Evolutionary conservation across 2,329 filamentous ascomycete species (phyloP).

Genomic region (Alternaria solani): DNA sequence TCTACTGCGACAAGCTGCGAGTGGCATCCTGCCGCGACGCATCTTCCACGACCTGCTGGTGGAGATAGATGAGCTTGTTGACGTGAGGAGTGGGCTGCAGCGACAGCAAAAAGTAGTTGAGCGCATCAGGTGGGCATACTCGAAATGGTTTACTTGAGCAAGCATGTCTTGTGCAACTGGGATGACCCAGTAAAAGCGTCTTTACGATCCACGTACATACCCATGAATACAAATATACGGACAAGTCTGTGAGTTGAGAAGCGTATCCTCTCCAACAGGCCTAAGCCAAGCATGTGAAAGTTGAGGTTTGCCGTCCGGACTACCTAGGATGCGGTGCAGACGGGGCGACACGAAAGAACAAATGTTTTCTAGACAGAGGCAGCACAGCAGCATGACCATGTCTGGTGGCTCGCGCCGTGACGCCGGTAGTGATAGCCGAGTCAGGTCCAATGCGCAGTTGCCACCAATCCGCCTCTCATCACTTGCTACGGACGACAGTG

Average conservation of each 20-base stretch:
- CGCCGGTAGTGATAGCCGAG: not conserved
- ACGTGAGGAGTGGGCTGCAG: conserved; percentile 77
- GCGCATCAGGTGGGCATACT: conserved; percentile 90
- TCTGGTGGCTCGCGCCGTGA: not conserved
- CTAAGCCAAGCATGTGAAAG: not conserved
- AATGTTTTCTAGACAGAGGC: not conserved
- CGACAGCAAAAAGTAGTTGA: conserved; percentile 81
- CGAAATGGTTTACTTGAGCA: conserved; percentile 67
- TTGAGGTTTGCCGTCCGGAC: too few relatives aligned
- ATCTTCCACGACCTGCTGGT: conserved; percentile 86
- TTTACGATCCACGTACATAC: conserved; percentile 4
- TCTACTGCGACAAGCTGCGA: conserved; percentile 74
- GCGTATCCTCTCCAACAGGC: not conserved
- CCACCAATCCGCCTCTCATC: conserved; percentile 11
- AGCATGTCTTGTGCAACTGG: not conserved
- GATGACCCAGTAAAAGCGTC: not conserved
- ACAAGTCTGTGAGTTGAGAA: not conserved
- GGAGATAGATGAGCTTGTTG: conserved; percentile 85
- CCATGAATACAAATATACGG: conserved; percentile 2
- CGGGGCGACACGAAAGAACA: not conserved
- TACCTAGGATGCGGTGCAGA: too few relatives aligned
- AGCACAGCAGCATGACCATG: not conserved
- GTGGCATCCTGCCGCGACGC: conserved; percentile 72
- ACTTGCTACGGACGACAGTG: conserved; percentile 13
- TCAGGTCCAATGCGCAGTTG: conserved; percentile 13